Evolutionary conservation across 257 asterid genomes (phyloP), one percentile per base, ranked within the genome.

Genomic region (Solanum arcanum): DNA sequence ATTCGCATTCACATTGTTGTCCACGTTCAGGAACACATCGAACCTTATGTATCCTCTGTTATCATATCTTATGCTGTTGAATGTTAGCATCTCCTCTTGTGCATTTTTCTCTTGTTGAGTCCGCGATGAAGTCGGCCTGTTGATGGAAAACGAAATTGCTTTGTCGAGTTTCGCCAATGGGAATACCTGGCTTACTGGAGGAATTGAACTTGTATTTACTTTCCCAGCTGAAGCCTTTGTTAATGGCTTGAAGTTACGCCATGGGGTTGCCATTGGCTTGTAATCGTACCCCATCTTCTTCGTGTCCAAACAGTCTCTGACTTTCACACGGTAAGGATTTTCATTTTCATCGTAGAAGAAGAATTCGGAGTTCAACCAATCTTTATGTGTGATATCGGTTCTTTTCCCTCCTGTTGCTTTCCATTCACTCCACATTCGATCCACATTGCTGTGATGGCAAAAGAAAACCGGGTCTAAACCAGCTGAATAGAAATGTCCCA

Each of bases 21-120:
- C 96, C 25, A 91, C 95, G 86, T 93, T 93, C 78, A 93, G 37
- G 39, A 83, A 93, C 21, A 92, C 94, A 18, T 93, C 96, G 33
- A 93, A 92, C 89, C 91, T 91, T 3, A 93, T 68, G 73, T 89
- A 89, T 77, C 88, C 77, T 2, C 89, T 86, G 0, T 90, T 11
- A 27, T 93, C 94, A 0, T 89, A 39, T 3, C 59, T 86, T 0
- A 93, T 88, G 76, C 83, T 41, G 1, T 9, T 27, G 39, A 92
- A 92, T 12, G 90, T 90, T 11, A 92, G 89, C 14, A 90, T 82
- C 10, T 88, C 92, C 86, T 92, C 95, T 39, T 88, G 88, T 0
- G 88, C 94, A 14, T 80, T 86, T 15, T 94, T 94, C 12, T 88
- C 87, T 18, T 56, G 33, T 23, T 31, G 64, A 69, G 83, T 68